These are phyloP conservation scores for Lactarius sp. DNA, from an alignment of 768 basidiomycete genomes.

Conservation along the genomic window DNA sequence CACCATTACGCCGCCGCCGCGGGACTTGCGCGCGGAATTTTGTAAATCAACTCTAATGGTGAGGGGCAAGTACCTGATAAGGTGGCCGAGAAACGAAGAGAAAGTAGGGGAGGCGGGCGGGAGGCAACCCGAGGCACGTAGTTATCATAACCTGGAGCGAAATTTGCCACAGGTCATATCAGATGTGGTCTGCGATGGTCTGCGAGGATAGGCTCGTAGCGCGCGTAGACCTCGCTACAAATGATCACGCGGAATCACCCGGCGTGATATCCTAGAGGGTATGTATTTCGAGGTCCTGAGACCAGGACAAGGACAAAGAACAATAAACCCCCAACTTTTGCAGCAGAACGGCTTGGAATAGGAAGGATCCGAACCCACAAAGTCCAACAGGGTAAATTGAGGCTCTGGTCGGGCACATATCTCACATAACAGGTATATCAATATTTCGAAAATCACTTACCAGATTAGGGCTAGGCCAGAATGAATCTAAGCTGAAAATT, in stretches of 20 bases:
- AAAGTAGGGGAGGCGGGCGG: conserved; percentile 12
- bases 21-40: conserved; percentile 27
- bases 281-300: background rate
- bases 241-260: background rate
- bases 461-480: conserved; percentile 9
- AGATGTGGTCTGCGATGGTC: background rate
- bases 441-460: conserved; percentile 31
- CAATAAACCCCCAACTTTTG: background rate
- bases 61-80: conserved; percentile 22
- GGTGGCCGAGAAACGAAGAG: conserved; percentile 26
- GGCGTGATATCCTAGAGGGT: background rate
- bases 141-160: conserved; percentile 23
- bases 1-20: conserved; percentile 31
- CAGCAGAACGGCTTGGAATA: background rate
- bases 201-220: conserved; percentile 9
- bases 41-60: background rate
- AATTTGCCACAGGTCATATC: conserved; percentile 1
- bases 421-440: conserved; percentile 9
- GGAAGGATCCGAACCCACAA: background rate
- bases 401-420: background rate
- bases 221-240: background rate
- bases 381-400: conserved; percentile 21
- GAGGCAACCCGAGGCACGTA: conserved; percentile 13
- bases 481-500: conserved; percentile 2
- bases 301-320: background rate